Conservation (phyloP, 108 stramenopile species). For the Chaetoceros tenuissimus region DNA sequence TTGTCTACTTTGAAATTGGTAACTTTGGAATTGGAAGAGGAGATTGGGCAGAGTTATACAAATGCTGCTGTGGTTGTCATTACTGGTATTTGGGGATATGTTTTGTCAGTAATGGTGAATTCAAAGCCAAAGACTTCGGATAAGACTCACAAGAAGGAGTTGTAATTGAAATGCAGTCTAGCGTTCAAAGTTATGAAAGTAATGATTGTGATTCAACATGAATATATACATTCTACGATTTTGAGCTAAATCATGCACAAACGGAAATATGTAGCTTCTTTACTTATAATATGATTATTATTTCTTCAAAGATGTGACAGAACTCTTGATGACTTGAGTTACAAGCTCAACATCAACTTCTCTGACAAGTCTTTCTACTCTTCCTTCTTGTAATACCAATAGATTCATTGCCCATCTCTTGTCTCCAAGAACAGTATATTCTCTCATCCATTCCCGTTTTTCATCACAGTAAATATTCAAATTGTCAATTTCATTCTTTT, state of each 20-base stretch:
- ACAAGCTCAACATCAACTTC: constrained; percentile 51
- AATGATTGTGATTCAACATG: not conserved
- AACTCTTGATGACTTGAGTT: constrained; percentile 30
- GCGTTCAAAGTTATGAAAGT: not conserved
- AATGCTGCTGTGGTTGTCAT: constrained; percentile 66
- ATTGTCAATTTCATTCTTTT: constrained; percentile 40
- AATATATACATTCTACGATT: no score
- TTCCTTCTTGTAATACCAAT: constrained; percentile 52
- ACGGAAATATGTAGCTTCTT: no score
- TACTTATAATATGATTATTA: not conserved
- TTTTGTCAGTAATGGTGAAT: constrained; percentile 64
- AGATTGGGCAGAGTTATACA: constrained; percentile 73
- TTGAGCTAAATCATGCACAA: no score
- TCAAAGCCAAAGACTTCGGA: constrained; percentile 26
- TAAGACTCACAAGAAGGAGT: constrained; percentile 39
- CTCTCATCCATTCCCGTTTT: constrained; percentile 62
- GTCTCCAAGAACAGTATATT: constrained; percentile 69
- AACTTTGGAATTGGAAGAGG: constrained; percentile 8
- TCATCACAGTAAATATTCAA: constrained; percentile 47
- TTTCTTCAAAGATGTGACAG: constrained; percentile 14
- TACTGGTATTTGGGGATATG: constrained; percentile 73
- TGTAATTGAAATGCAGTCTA: constrained; percentile 10
- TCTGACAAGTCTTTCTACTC: constrained; percentile 56
- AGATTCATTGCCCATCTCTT: constrained; percentile 66
- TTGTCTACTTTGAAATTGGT: not conserved